Evolutionary conservation across 192 early-diverging fungal genomes (phyloP), one percentile per base, ranked within the genome.

Genomic region (Spinellus fusiger): DNA sequence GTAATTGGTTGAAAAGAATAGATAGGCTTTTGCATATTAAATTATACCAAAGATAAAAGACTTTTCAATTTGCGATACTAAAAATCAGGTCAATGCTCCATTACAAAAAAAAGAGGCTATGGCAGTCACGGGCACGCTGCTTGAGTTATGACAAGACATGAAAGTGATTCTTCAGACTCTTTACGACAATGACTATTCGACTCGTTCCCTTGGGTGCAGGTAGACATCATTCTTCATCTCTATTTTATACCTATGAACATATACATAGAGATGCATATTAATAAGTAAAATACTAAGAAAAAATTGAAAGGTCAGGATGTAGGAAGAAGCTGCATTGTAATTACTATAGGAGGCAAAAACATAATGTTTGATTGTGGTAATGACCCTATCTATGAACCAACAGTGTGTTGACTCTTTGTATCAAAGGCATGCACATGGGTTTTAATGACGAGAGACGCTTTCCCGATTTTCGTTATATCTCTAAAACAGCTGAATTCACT

Each of bases 401-500:
- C 38, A 12, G 9, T 29, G 54, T 15, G 32, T 29, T 31, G 12
- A 55, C 31, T n/a, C n/a, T n/a, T n/a, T n/a, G n/a, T n/a, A n/a
- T n/a, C n/a, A n/a, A n/a, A 70, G 70, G 91, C 25, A 90, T 93
- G 88, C 91, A 91, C 72, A 90, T 98, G 95, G 94, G 94, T 18
- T 96, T 89, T 73, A 86, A 84, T 57, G 96, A 96, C 68, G 86
- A 88, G 57, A 81, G 96, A 49, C 79, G 93, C 44, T 99, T 94
- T 61, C 96, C 95, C 1, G 94, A 99, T 71, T 99, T 99, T 56
- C 85, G 80, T 56, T 94, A 93, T 71, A 91, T 97, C 15, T 90
- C 90, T 37, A 89, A 85, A 37, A 75, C 86, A 31, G 88, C 85
- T 44, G 78, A 91, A 59, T 94, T 88, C 66, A 93, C 88, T 33